These are phyloP conservation scores for Ophiostoma australiae DNA, from an alignment of 2,329 filamentous ascomycete species.

Conservation along the genomic window DNA sequence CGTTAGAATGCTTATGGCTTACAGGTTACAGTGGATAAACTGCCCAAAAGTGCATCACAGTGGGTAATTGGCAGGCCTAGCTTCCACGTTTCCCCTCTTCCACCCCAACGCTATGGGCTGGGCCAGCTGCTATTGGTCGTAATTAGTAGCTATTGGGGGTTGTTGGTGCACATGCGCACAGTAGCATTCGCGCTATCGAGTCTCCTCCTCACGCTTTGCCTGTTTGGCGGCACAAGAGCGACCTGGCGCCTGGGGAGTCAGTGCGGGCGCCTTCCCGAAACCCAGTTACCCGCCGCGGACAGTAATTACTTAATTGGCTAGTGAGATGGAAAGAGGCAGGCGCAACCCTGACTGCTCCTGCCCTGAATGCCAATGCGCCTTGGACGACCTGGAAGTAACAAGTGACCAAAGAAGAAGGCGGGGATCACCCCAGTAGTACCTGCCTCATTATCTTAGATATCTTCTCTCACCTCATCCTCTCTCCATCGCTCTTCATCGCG, in stretches of 20 bases:
- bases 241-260: not conserved
- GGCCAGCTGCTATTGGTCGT: not conserved
- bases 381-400: not conserved
- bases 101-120: constrained; percentile 1
- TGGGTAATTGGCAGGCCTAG: not conserved
- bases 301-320: constrained; percentile 3
- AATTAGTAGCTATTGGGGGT: not conserved
- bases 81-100: not conserved
- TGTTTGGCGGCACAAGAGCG: constrained; percentile 7
- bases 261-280: constrained; percentile 13
- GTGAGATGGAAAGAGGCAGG: constrained; percentile 13
- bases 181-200: not conserved
- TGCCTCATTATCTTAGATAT: not conserved
- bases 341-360: constrained; percentile 1
- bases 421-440: not conserved
- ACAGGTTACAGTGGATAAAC: constrained; percentile 1
- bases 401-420: not conserved
- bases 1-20: not conserved
- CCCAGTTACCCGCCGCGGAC: constrained; percentile 6
- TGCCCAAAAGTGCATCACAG: not conserved
- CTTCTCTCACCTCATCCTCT: not conserved
- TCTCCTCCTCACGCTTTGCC: constrained; percentile 21
- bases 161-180: not conserved
- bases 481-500: not conserved
- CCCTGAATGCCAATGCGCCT: not conserved